These are phyloP conservation scores for Salix caprea DNA, from an alignment of 345 rosid species.

Conservation along the genomic window DNA sequence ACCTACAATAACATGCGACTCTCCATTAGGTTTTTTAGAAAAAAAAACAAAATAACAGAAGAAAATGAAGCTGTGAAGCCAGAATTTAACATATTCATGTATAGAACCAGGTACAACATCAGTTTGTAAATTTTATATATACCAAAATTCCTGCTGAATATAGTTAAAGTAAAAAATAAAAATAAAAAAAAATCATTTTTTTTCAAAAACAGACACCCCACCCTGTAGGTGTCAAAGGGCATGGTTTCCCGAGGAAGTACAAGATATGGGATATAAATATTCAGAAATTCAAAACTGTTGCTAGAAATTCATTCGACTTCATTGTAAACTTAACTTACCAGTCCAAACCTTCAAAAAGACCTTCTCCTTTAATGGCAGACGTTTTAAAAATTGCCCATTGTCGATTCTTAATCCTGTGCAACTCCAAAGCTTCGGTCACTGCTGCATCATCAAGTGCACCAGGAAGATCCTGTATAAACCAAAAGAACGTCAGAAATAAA, in stretches of 20 bases:
- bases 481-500: not conserved
- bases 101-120: not conserved
- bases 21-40: not conserved
- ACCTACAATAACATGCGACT: conserved; percentile 30
- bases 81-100: not conserved
- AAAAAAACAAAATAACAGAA: conserved; percentile 6
- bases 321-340: conserved; percentile 14
- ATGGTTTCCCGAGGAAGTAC: not conserved
- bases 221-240: not conserved
- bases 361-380: conserved; percentile 29
- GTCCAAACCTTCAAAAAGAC: conserved; percentile 27
- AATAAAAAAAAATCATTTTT: too few species aligned
- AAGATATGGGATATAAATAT: not conserved
- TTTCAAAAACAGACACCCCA: too few species aligned
- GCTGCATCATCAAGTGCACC: conserved; percentile 26
- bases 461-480: conserved; percentile 12
- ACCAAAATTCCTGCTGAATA: not conserved
- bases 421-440: conserved; percentile 26
- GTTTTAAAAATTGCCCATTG: conserved; percentile 31
- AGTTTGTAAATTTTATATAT: not conserved
- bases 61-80: not conserved
- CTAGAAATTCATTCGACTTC: not conserved
- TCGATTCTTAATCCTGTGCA: conserved; percentile 24
- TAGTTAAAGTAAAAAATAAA: too few species aligned
- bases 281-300: not conserved